Evolutionary conservation across 768 basidiomycete genomes (phyloP).

Genomic region (Chalciporus piperatus): DNA sequence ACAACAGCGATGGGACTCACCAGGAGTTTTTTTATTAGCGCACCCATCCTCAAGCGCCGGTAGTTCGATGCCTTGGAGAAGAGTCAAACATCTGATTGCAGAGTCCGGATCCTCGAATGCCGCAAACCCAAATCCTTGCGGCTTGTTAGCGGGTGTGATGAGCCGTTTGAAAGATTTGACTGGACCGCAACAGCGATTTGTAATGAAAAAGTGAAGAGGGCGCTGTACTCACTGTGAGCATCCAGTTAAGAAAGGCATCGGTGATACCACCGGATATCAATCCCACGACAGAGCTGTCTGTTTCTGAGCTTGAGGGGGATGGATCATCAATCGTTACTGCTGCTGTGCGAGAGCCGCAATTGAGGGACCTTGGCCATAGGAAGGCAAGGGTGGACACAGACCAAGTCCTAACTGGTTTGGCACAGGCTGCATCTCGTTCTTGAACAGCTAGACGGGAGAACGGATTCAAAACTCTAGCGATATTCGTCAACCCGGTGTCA

Average conservation of each 20-base stretch:
- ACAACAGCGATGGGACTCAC: constrained; percentile 47
- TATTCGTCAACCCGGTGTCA: neutral
- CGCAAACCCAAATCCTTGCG: constrained; percentile 96
- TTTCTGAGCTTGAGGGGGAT: constrained; percentile 68
- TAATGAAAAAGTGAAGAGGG: neutral
- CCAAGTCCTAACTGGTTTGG: constrained; percentile 83
- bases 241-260: constrained; percentile 72
- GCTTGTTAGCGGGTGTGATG: constrained; percentile 88
- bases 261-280: constrained; percentile 93
- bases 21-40: constrained; percentile 59
- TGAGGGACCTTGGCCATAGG: constrained; percentile 89
- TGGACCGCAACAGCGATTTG: constrained; percentile 67
- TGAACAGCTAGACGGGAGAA: constrained; percentile 71
- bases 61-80: constrained; percentile 62
- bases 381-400: constrained; percentile 82
- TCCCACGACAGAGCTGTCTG: constrained; percentile 80
- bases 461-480: constrained; percentile 72
- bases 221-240: constrained; percentile 63
- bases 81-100: constrained; percentile 70
- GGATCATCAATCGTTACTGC: constrained; percentile 58
- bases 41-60: constrained; percentile 61
- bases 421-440: constrained; percentile 54
- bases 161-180: constrained; percentile 90
- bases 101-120: constrained; percentile 93
- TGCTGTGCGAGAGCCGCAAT: constrained; percentile 88